Evolutionary conservation across 2,329 filamentous ascomycete species (phyloP).

Genomic region (Zalaria obscura): DNA sequence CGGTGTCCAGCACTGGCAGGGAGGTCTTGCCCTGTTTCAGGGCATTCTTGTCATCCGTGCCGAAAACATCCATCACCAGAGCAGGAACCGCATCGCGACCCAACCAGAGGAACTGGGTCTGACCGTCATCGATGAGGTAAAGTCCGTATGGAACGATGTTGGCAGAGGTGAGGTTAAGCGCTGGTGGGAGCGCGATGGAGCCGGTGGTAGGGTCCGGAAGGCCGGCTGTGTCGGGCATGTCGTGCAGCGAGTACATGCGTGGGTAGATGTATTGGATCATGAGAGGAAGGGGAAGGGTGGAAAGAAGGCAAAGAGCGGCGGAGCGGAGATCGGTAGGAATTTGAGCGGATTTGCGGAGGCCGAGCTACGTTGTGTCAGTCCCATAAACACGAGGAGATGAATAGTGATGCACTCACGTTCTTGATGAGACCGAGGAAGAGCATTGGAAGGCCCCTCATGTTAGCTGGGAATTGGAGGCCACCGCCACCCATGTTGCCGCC

Average conservation of each 20-base stretch:
- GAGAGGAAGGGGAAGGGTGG: slow-evolving; percentile 77
- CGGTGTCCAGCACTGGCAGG: slow-evolving; percentile 77
- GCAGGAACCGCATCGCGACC: slow-evolving; percentile 86
- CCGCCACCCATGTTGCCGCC: slow-evolving; percentile 89
- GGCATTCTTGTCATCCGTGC: slow-evolving; percentile 65
- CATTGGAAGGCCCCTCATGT: slow-evolving; percentile 74
- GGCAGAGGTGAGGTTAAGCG: slow-evolving; percentile 76
- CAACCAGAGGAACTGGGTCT: slow-evolving; percentile 96
- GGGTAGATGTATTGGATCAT: slow-evolving; percentile 77
- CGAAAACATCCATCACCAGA: slow-evolving; percentile 80
- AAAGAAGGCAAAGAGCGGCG: slow-evolving; percentile 84
- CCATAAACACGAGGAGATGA: background rate
- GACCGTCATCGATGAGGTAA: slow-evolving; percentile 92
- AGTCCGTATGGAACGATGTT: slow-evolving; percentile 78
- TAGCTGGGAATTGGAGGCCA: slow-evolving; percentile 85
- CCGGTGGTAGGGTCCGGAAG: slow-evolving; percentile 73
- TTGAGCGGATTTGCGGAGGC: slow-evolving; percentile 80
- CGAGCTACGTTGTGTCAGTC: slow-evolving; percentile 34
- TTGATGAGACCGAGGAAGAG: slow-evolving; percentile 93
- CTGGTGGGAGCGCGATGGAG: slow-evolving; percentile 75
- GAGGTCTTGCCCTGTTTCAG: slow-evolving; percentile 84
- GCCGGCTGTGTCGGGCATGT: slow-evolving; percentile 92
- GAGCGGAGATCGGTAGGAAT: slow-evolving; percentile 90
- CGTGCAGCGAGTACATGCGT: slow-evolving; percentile 62
- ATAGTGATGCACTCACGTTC: slow-evolving; percentile 48